Evolutionary conservation across 805 yeast species (phyloP), one percentile per base, ranked within the genome.

Genomic region (Saturnispora bothae): DNA sequence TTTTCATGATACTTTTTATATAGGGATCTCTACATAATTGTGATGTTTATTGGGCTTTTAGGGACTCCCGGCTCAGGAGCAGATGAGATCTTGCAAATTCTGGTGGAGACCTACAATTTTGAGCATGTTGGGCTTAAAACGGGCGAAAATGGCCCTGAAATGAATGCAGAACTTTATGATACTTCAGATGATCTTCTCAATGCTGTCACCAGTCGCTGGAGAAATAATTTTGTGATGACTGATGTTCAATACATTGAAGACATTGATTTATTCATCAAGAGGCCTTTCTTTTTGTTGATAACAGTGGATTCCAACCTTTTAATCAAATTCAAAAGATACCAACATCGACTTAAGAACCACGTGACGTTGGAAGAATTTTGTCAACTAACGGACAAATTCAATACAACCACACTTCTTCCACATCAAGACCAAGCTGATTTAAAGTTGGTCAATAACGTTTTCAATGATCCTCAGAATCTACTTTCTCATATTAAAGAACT

Each of bases 201-300:
- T 7, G 68, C 66, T 49, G 84, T 75, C 8, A 86, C 95, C 0
- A 50, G 57, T 19, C 62, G 76, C 40, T 88, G 94, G 88, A 60
- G 65, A 22, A 58, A 67, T 12, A 61, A 79, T 46, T 75, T 65
- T 49, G 89, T 84, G 2, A 54, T 80, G 3, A 52, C 69, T 0
- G 71, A 73, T 37, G 61, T 80, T 4, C 54, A 57, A 3, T 60
- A 63, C 10, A 45, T 68, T 10, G 57, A 57, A 3, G 53, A 68
- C 34, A 60, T 81, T 22, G 63, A 65, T 2, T 56, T 55, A 17
- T 56, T 82, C 9, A 61, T 69, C 25, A 76, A 78, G 43, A 63
- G 96, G 41, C 96, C 97, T 0, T 89, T 84, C 54, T 85, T 86
- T 51, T 65, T 85, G 21, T 94, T 86, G 49, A 49, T 88, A 2